These are phyloP conservation scores for Lentinula edodes DNA, from an alignment of 768 basidiomycete genomes.

Conservation along the genomic window DNA sequence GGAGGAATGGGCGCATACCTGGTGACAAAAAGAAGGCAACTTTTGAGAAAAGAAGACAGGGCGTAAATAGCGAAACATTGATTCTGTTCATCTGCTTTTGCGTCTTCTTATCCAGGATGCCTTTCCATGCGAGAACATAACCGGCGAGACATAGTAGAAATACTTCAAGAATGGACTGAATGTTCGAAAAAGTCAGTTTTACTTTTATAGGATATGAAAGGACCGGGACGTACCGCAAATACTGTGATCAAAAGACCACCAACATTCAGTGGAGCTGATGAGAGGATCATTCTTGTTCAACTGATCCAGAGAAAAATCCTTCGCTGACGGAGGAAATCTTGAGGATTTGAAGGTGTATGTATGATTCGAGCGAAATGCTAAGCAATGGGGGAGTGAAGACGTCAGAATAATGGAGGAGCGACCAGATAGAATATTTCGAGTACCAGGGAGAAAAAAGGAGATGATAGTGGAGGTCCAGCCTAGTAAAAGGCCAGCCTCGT, in stretches of 20 bases:
- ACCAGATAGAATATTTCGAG: neutral
- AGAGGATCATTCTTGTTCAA: neutral
- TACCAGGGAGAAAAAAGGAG: neutral
- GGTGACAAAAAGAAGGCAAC: slow-evolving; percentile 90
- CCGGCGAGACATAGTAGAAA: slow-evolving; percentile 83
- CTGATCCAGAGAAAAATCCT: neutral
- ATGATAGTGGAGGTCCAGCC: neutral
- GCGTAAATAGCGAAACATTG: slow-evolving; percentile 87
- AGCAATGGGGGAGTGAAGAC: neutral
- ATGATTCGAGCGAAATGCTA: neutral
- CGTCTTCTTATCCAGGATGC: slow-evolving; percentile 83
- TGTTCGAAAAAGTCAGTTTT: slow-evolving; percentile 8
- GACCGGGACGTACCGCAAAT: neutral
- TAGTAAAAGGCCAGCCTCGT: neutral
- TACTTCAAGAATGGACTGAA: slow-evolving; percentile 83
- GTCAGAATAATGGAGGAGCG: neutral
- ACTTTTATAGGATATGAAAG: neutral
- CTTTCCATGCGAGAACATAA: slow-evolving; percentile 70
- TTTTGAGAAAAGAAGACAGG: slow-evolving; percentile 86
- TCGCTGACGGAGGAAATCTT: neutral
- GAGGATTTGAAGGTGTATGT: neutral
- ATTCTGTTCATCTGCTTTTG: slow-evolving; percentile 84
- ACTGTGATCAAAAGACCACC: neutral
- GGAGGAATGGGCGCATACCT: slow-evolving; percentile 31
- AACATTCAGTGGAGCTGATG: neutral